phyloP scores from a whole-genome alignment of 2,329 filamentous ascomycete species.

The Nemania serpens region DNA sequence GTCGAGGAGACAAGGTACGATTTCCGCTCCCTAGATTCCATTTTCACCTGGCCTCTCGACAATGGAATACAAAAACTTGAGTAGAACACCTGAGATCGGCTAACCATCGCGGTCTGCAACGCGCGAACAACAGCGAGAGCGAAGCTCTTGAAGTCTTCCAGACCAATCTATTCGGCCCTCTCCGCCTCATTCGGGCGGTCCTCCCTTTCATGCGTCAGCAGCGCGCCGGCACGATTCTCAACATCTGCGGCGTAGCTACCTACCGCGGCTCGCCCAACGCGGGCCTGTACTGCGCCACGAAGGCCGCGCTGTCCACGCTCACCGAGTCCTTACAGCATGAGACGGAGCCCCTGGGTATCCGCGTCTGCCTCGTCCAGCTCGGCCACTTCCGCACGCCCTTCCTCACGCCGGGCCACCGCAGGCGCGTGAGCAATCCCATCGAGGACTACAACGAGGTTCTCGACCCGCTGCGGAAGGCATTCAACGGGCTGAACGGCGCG shows the following conservation, averaged over 20 bases:
- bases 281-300: background rate
- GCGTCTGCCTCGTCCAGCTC: background rate
- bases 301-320: background rate
- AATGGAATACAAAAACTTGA: too few species aligned
- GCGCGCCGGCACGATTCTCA: background rate
- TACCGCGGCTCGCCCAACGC: conserved; percentile 1
- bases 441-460: background rate
- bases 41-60: too few species aligned
- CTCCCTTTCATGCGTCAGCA: background rate
- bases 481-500: background rate
- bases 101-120: too few species aligned
- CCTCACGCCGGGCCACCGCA: background rate
- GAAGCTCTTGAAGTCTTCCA: background rate
- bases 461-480: background rate
- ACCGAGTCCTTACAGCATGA: conserved; percentile 2
- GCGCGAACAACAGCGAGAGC: background rate
- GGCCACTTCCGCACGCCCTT: conserved; percentile 2
- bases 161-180: conserved; percentile 1
- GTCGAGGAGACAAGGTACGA: conserved; percentile 13
- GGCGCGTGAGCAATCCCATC: background rate
- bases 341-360: background rate
- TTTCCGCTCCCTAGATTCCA: background rate
- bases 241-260: background rate
- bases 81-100: too few species aligned
- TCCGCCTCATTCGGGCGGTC: background rate